phyloP scores from a whole-genome alignment of 2,329 filamentous ascomycete genomes.

The Colletotrichum tamarilloi region DNA sequence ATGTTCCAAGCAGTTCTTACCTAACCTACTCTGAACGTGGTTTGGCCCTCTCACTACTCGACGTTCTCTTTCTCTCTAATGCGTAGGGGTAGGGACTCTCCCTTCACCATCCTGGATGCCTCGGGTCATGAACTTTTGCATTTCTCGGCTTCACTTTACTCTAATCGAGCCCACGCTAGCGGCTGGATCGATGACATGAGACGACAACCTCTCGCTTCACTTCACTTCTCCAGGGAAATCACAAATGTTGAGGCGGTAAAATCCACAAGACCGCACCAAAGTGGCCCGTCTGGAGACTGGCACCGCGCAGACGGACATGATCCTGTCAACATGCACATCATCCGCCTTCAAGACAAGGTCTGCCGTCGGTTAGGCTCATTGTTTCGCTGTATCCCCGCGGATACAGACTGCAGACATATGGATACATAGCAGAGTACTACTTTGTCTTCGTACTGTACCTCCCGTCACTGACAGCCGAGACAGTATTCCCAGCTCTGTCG shows the following conservation, averaged over 20 bases:
- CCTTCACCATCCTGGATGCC: not conserved
- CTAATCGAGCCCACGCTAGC: not conserved
- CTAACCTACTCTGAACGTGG: not conserved
- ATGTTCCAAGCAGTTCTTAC: constrained; percentile 17
- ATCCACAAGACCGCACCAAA: not conserved
- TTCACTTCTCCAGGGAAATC: not conserved
- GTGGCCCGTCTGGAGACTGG: not conserved
- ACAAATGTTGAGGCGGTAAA: not conserved
- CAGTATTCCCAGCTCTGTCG: not conserved
- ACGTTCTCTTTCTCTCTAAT: not conserved
- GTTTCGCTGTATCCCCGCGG: not conserved
- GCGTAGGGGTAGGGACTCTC: not conserved
- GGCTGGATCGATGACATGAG: not conserved
- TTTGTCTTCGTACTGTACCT: not conserved
- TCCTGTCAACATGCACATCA: constrained; percentile 31
- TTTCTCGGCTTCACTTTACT: constrained; percentile 1
- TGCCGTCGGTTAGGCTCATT: not conserved
- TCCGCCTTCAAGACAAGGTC: constrained; percentile 18
- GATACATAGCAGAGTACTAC: not conserved
- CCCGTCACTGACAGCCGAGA: not conserved
- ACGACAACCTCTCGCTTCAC: not conserved
- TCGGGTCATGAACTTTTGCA: constrained; percentile 13
- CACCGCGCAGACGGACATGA: constrained; percentile 13
- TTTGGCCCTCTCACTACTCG: not conserved
- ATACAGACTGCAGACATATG: not conserved